Percentiles rank a stretch among this genome's conserved stretches.
phyloP scores from a whole-genome alignment of 768 basidiomycete genomes.

The Russula foetens region DNA sequence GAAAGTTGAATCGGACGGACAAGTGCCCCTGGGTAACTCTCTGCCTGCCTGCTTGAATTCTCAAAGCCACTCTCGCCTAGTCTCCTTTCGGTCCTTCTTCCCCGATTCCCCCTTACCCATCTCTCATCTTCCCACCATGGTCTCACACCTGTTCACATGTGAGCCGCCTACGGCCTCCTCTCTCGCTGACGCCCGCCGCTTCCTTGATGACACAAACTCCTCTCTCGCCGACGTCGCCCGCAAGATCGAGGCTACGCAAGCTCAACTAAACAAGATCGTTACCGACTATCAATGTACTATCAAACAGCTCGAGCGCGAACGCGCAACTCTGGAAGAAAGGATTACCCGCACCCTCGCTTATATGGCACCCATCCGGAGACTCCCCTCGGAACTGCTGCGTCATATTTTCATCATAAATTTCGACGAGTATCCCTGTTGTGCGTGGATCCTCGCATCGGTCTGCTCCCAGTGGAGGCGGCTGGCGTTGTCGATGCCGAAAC shows the following conservation, averaged over 20 bases:
- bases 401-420: conserved; percentile 66
- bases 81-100: not conserved
- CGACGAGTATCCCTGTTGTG: conserved; percentile 61
- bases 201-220: conserved; percentile 30
- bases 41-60: not conserved
- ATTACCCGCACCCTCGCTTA: conserved; percentile 50
- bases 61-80: not conserved
- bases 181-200: conserved; percentile 43
- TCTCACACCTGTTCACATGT: conserved; percentile 25
- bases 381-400: conserved; percentile 66
- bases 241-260: conserved; percentile 47
- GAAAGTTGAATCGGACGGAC: not conserved
- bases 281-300: conserved; percentile 47
- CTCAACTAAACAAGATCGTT: conserved; percentile 50
- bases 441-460: conserved; percentile 69
- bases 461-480: conserved; percentile 59
- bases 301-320: conserved; percentile 44
- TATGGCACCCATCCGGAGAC: conserved; percentile 60
- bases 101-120: conserved; percentile 1
- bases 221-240: conserved; percentile 30
- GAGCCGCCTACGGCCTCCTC: conserved; percentile 55
- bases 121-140: conserved; percentile 16
- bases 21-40: conserved; percentile 7
- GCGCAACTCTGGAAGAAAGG: conserved; percentile 38
- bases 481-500: conserved; percentile 52